A percentile compares a stretch with the other conserved stretches of the same genome.
phyloP scores from a whole-genome alignment of 768 basidiomycete genomes.

The Tephrocybe sp. region DNA sequence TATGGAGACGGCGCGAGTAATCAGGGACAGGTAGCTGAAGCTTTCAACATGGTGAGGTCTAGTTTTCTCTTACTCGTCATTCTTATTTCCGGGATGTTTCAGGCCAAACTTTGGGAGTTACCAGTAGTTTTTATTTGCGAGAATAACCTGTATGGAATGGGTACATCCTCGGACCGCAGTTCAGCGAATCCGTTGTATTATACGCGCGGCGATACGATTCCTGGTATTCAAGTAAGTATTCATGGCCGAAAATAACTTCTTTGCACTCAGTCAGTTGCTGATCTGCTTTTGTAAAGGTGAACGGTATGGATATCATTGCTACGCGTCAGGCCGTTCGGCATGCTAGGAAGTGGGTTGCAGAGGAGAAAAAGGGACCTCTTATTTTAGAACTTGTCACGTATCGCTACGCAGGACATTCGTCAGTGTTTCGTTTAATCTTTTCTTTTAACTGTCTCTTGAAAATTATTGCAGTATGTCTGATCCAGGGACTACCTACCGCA shows the following conservation, averaged over 20 bases:
- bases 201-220: slow-evolving; percentile 95
- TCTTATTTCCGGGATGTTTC: neutral
- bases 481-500: slow-evolving; percentile 97
- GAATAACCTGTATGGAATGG: slow-evolving; percentile 99
- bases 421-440: slow-evolving; percentile 56
- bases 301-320: slow-evolving; percentile 98
- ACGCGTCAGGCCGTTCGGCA: slow-evolving; percentile 78
- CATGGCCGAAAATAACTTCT: neutral
- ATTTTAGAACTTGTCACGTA: slow-evolving; percentile 97
- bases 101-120: slow-evolving; percentile 97
- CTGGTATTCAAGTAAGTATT: slow-evolving; percentile 83
- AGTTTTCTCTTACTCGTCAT: neutral
- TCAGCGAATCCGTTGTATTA: slow-evolving; percentile 95
- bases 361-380: slow-evolving; percentile 88
- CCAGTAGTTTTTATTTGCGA: slow-evolving; percentile 95
- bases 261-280: neutral
- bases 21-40: slow-evolving; percentile 98
- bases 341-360: slow-evolving; percentile 84
- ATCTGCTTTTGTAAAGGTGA: slow-evolving; percentile 28
- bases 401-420: slow-evolving; percentile 98
- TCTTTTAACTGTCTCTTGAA: neutral
- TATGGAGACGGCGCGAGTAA: slow-evolving; percentile 98
- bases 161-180: slow-evolving; percentile 90
- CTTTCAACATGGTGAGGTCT: slow-evolving; percentile 91
- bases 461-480: slow-evolving; percentile 77